Evolutionary conservation across 108 stramenopile genomes (phyloP).

Genomic region (Pseudonitzschia delicatissima): DNA sequence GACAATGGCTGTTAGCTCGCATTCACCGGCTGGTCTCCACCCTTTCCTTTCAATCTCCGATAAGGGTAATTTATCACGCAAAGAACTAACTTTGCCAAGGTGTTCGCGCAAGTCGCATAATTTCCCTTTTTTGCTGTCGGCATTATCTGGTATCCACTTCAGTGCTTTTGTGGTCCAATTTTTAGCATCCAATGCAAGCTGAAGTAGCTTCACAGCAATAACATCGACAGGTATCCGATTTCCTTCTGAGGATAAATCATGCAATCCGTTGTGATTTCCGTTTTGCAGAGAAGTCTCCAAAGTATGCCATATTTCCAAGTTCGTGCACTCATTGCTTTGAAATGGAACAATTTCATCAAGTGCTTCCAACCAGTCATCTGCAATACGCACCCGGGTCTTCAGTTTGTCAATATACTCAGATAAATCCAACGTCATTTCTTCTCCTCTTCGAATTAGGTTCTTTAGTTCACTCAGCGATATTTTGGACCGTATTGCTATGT

Average conservation of each 20-base stretch:
- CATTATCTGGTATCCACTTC: slow-evolving; percentile 57
- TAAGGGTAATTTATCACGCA: slow-evolving; percentile 57
- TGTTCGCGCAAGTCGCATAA: slow-evolving; percentile 72
- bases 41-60: slow-evolving; percentile 34
- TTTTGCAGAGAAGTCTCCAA: slow-evolving; percentile 50
- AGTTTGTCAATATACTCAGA: slow-evolving; percentile 72
- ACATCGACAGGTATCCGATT: slow-evolving; percentile 75
- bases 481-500: slow-evolving; percentile 70
- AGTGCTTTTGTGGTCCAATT: slow-evolving; percentile 66
- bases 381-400: slow-evolving; percentile 41
- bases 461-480: slow-evolving; percentile 71
- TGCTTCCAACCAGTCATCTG: slow-evolving; percentile 57
- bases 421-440: slow-evolving; percentile 59
- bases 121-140: slow-evolving; percentile 56
- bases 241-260: slow-evolving; percentile 64
- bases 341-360: slow-evolving; percentile 51
- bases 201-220: slow-evolving; percentile 61
- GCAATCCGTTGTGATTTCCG: slow-evolving; percentile 31
- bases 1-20: slow-evolving; percentile 49
- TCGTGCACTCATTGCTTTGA: slow-evolving; percentile 8
- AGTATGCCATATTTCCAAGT: slow-evolving; percentile 45
- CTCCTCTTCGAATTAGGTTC: slow-evolving; percentile 48
- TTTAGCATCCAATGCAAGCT: slow-evolving; percentile 72
- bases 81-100: slow-evolving; percentile 48
- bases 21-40: slow-evolving; percentile 62